A percentile compares a stretch with the other conserved stretches of the same genome.
These are phyloP conservation scores for Discostella stelligera DNA, from an alignment of 352 stramenopile species.

Conservation along the genomic window DNA sequence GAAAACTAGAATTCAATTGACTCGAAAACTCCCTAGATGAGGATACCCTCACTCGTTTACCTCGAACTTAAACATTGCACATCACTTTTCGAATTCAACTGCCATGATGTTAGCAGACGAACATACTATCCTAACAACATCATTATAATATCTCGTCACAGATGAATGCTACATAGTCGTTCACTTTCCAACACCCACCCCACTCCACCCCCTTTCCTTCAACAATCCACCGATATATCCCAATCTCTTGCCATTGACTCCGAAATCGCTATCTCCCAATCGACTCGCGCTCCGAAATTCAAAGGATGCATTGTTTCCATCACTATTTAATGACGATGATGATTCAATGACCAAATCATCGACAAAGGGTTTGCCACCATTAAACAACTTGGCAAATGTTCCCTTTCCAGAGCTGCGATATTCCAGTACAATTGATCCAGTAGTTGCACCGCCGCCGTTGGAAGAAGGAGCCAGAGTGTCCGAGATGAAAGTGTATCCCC, in stretches of 20 bases:
- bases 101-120: too few relatives aligned
- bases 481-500: constrained; percentile 62
- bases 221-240: constrained; percentile 50
- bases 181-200: constrained; percentile 1
- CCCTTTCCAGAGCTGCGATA: constrained; percentile 71
- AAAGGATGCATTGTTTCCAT: constrained; percentile 19
- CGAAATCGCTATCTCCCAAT: constrained; percentile 76
- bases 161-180: not conserved
- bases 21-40: too few relatives aligned
- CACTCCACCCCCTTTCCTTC: constrained; percentile 54
- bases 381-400: constrained; percentile 79
- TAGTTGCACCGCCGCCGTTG: constrained; percentile 8
- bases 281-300: constrained; percentile 57
- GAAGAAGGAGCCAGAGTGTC: constrained; percentile 34
- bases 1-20: too few relatives aligned
- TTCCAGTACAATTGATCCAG: constrained; percentile 52
- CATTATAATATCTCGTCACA: too few relatives aligned
- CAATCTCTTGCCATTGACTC: constrained; percentile 77
- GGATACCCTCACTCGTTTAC: too few relatives aligned
- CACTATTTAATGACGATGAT: constrained; percentile 3
- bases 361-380: constrained; percentile 76
- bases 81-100: too few relatives aligned
- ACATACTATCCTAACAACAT: too few relatives aligned
- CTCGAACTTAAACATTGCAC: too few relatives aligned
- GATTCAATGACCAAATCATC: constrained; percentile 74